Base-by-base conservation (phyloP, 2,329 filamentous ascomycete species). In the Aspergillus amoenus region DNA sequence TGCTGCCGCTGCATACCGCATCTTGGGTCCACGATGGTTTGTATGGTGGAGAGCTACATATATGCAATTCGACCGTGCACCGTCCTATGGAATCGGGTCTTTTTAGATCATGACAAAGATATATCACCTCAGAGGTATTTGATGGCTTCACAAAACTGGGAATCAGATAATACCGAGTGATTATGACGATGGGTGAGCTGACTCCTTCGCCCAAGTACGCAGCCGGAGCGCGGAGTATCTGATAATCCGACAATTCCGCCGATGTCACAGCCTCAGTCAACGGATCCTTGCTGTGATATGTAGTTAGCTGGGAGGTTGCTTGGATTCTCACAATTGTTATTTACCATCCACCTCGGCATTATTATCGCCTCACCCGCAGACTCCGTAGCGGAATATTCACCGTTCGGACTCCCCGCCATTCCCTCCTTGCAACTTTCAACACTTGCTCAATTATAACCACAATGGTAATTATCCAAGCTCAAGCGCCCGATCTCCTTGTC, bases 161-260 rank as follows among this genome's bases (percentile, higher is more conserved):
- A 42, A 21, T 32, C 22, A 27, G 37, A 18, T 40, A 48, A 22
- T 37, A 13, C 13, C 12, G n/a, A 48, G 15, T 52, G 43, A 49
- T 42, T n/a, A 42, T 6, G 22, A 44, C n/a, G 42, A n/a, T 45
- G 15, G 11, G 32, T 18, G 18, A 7, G 30, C 30, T 32, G n/a
- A 39, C n/a, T 32, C 18, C 27, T n/a, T 18, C 22, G 7, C 17
- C 17, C 3, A 22, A 17, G 18, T 15, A 30, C 27, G 22, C 7
- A 5, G 11, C 24, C 57, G 60, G 56, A 56, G 46, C 45, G 24
- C 60, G 60, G 61, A 27, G 2, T 15, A 32, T 57, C n/a, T 27
- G 11, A 47, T 64, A 43, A 45, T 57, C 61, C 60, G 58, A 32
- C 34, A 21, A 54, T 51, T 40, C 27, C 49, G 40, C 30, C 53